These are phyloP conservation scores for Ampelocalamus luodianensis DNA, from an alignment of 176 grass and related monocot species.

Conservation along the genomic window DNA sequence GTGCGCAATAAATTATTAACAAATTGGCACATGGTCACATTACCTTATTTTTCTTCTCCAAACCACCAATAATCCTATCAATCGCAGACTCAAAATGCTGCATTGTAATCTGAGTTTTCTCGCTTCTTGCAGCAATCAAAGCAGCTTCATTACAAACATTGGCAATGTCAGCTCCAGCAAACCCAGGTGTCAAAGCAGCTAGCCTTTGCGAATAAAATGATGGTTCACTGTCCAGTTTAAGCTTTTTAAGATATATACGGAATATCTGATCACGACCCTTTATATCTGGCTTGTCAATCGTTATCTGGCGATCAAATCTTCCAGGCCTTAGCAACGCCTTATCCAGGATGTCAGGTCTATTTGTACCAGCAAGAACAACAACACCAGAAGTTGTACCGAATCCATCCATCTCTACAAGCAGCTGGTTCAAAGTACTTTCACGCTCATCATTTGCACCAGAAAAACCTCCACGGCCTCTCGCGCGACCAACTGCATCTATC, in stretches of 20 bases:
- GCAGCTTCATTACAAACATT: constrained; percentile 99
- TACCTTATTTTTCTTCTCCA: constrained; percentile 99
- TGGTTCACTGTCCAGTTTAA: constrained; percentile 87
- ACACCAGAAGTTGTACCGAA: constrained; percentile 76
- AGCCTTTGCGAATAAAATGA: constrained; percentile 90
- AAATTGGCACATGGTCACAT: constrained; percentile 23
- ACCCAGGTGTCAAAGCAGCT: constrained; percentile 94
- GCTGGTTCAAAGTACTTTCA: constrained; percentile 84
- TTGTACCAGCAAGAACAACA: constrained; percentile 88
- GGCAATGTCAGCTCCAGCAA: constrained; percentile 98
- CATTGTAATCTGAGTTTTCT: constrained; percentile 74
- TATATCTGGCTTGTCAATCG: constrained; percentile 98
- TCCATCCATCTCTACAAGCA: constrained; percentile 88
- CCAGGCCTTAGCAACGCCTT: constrained; percentile 93
- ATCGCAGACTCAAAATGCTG: constrained; percentile 93
- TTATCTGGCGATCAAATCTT: constrained; percentile 95
- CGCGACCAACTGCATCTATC: constrained; percentile 82
- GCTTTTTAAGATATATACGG: constrained; percentile 89
- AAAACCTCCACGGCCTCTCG: constrained; percentile 71
- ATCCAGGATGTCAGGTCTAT: constrained; percentile 91
- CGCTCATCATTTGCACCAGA: constrained; percentile 75
- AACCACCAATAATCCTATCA: constrained; percentile 91
- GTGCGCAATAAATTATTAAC: neutral
- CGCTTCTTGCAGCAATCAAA: constrained; percentile 80
- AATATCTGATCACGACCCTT: constrained; percentile 97